These are phyloP conservation scores for Dacryopinax primogenitus DNA, from an alignment of 768 basidiomycete genomes.

Conservation along the genomic window DNA sequence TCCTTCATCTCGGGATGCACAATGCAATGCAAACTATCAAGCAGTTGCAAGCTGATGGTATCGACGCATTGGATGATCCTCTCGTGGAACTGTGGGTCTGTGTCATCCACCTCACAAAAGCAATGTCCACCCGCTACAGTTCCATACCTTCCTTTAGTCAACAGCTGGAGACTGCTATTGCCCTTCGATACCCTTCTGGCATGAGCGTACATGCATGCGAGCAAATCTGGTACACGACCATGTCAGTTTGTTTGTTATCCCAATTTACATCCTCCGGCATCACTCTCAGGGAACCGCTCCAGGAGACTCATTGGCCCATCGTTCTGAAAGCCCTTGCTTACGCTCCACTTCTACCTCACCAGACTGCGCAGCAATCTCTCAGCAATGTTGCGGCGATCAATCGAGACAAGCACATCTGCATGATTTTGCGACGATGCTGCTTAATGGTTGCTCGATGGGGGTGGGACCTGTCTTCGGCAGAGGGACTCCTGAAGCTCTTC, in stretches of 20 bases:
- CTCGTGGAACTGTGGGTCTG: slow-evolving; percentile 63
- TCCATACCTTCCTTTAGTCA: slow-evolving; percentile 14
- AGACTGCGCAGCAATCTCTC: background rate
- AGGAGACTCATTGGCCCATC: slow-evolving; percentile 54
- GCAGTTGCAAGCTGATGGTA: slow-evolving; percentile 27
- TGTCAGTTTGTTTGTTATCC: slow-evolving; percentile 57
- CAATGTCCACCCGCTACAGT: slow-evolving; percentile 17
- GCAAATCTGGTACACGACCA: slow-evolving; percentile 54
- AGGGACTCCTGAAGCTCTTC: slow-evolving; percentile 47
- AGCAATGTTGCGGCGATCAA: slow-evolving; percentile 21
- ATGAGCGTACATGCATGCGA: slow-evolving; percentile 43
- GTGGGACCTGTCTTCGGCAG: slow-evolving; percentile 52
- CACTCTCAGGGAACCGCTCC: slow-evolving; percentile 29
- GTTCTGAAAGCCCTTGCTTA: slow-evolving; percentile 44
- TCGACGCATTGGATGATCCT: slow-evolving; percentile 30
- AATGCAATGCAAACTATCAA: slow-evolving; percentile 34
- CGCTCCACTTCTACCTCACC: slow-evolving; percentile 39
- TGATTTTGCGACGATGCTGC: slow-evolving; percentile 60
- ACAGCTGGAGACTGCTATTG: background rate
- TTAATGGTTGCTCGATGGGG: slow-evolving; percentile 61
- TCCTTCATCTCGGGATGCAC: slow-evolving; percentile 45
- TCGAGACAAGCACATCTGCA: slow-evolving; percentile 57
- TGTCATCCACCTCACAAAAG: slow-evolving; percentile 44
- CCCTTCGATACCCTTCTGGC: slow-evolving; percentile 10
- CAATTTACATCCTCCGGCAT: slow-evolving; percentile 57